These are phyloP conservation scores for Globisporangium yorkense DNA, from an alignment of 352 stramenopile genomes.

Conservation along the genomic window DNA sequence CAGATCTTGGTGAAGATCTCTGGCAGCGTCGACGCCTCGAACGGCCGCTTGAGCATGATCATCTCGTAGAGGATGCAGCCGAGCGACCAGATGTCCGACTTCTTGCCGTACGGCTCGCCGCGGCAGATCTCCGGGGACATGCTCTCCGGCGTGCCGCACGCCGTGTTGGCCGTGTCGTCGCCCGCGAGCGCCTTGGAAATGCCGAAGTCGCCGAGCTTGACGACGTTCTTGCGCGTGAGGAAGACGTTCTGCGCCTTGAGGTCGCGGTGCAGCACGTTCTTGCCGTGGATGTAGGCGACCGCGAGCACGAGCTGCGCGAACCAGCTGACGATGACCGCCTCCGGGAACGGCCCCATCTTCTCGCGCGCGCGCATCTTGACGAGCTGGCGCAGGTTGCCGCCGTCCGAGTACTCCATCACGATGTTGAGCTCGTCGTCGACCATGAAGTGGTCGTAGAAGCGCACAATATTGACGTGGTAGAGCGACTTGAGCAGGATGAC, in stretches of 20 bases:
- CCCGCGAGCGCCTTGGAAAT: slow-evolving; percentile 83
- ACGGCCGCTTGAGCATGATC: slow-evolving; percentile 83
- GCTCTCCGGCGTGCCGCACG: slow-evolving; percentile 81
- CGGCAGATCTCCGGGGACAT: slow-evolving; percentile 89
- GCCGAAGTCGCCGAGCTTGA: slow-evolving; percentile 86
- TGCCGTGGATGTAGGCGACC: slow-evolving; percentile 85
- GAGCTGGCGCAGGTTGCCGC: slow-evolving; percentile 77
- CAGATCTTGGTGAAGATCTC: slow-evolving; percentile 89
- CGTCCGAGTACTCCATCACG: slow-evolving; percentile 86
- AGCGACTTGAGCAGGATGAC: slow-evolving; percentile 87
- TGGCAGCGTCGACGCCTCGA: slow-evolving; percentile 72
- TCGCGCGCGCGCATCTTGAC: slow-evolving; percentile 72
- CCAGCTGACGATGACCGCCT: slow-evolving; percentile 84
- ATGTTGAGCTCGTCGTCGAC: slow-evolving; percentile 86
- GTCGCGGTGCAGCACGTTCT: slow-evolving; percentile 86
- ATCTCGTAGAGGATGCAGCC: slow-evolving; percentile 89
- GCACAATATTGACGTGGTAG: slow-evolving; percentile 88
- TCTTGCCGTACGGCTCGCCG: slow-evolving; percentile 84
- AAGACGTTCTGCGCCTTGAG: slow-evolving; percentile 89
- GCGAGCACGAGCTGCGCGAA: slow-evolving; percentile 83
- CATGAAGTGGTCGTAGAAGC: slow-evolving; percentile 88
- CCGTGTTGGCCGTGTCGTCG: slow-evolving; percentile 76
- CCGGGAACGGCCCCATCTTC: slow-evolving; percentile 79
- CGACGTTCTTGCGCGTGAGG: slow-evolving; percentile 79
- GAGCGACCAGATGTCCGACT: slow-evolving; percentile 88